Percentiles rank a stretch among this genome's conserved stretches.
phyloP scores from a whole-genome alignment of 371 early-diverging fungal species.

The Polyrhizophydium stewartii region DNA sequence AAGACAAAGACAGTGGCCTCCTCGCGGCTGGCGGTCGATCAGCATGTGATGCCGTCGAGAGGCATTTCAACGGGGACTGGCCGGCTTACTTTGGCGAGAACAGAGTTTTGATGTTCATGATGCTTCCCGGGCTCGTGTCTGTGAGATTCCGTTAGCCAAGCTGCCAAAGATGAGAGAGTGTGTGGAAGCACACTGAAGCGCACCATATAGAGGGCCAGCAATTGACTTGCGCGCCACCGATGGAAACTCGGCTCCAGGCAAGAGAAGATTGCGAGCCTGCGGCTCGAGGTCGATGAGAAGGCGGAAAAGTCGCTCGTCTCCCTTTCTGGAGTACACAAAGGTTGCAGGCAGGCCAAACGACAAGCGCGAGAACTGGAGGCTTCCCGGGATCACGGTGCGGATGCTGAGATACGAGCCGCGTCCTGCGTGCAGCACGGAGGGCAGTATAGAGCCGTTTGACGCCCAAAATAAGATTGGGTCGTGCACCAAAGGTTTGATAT shows the following conservation, averaged over 20 bases:
- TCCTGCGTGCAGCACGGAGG: too few species aligned
- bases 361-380: neutral
- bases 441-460: too few species aligned
- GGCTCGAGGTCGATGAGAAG: neutral
- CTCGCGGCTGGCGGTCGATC: neutral
- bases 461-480: too few species aligned
- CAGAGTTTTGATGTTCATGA: neutral
- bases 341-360: neutral
- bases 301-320: neutral
- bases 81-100: neutral
- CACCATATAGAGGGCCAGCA: neutral
- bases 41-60: neutral
- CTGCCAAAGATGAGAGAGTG: neutral
- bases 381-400: neutral
- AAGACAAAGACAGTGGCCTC: neutral
- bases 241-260: neutral
- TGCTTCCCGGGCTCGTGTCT: neutral
- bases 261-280: too few species aligned
- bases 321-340: neutral
- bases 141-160: neutral
- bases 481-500: too few species aligned
- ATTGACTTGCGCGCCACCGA: neutral
- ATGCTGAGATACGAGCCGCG: neutral
- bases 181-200: neutral
- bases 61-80: neutral